Base-by-base conservation (phyloP, 257 asterid genomes). In the Plantago elongata region DNA sequence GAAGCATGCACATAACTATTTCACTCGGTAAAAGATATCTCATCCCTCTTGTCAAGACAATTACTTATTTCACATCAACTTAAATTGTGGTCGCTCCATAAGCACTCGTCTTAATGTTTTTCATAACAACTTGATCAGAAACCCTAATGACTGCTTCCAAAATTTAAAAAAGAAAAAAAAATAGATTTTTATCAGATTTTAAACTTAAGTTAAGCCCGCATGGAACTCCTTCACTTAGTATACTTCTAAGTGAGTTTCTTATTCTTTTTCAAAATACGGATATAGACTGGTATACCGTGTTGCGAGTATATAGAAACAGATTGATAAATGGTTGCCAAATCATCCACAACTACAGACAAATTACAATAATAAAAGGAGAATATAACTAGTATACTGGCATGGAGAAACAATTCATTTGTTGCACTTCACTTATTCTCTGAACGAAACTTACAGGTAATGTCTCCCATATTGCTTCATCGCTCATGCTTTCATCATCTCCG, bases 401-500 rank as follows among this genome's bases (percentile, higher is more conserved):
- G 27, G 13, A 52, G 15, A 22, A 14, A 5, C 58, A 34, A 57
- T 14, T 49, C 9, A 40, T 37, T 58, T 37, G 51, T 27, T 13
- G 16, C 62, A 59, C 30, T 61, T 48, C 66, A 60, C 54, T 58
- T 40, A 29, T 44, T 57, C 18, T 43, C 69, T 37, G 17, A 16
- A 60, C 13, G 49, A 72, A 69, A 81, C 96, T 85, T 80, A 93
- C 99, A 12, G 99, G 99, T 69, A 93, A 96, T 10, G 96, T 90
- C 79, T 93, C 99, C 97, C 99, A 93, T 54, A 93, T 77, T 64
- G 97, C 95, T 60, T 83, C 96, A 42, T 84, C 94, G 72, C 87
- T 82, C 85, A 82, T 77, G 84, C 85, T 83, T 76, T 93, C 99
- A 81, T 87, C 94, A 63, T 89, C 99, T 71, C 92, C 99, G 5